phyloP scores from a whole-genome alignment of 345 rosid genomes.

The Eucalyptus cladocalyx region DNA sequence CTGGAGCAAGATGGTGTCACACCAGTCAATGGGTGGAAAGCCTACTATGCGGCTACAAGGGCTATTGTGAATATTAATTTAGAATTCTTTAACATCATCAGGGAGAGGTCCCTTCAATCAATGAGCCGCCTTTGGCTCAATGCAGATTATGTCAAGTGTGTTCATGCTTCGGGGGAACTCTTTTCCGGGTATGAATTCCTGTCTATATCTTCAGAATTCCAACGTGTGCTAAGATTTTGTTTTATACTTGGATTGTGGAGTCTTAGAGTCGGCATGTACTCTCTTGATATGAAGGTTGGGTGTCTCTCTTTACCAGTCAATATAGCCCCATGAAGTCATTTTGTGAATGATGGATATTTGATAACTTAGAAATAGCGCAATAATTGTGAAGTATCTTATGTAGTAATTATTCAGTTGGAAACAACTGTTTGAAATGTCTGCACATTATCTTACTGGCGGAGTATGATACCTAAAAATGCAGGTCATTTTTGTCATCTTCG shows the following conservation, averaged over 20 bases:
- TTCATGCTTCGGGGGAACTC: conserved; percentile 71
- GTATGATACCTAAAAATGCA: not conserved
- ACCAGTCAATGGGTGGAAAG: conserved; percentile 94
- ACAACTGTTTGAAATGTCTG: not conserved
- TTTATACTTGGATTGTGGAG: not conserved
- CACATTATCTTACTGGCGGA: not conserved
- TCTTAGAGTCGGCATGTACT: not conserved
- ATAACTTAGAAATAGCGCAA: not conserved
- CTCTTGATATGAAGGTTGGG: not conserved
- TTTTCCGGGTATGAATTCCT: conserved; percentile 73
- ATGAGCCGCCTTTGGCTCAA: conserved; percentile 84
- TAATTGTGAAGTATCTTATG: not conserved
- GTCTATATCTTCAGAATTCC: not conserved
- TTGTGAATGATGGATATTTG: not conserved
- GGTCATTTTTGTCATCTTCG: not conserved
- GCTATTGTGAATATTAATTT: conserved; percentile 74
- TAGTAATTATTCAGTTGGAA: not conserved
- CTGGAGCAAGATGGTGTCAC: conserved; percentile 74
- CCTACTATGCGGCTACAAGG: conserved; percentile 93
- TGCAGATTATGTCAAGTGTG: conserved; percentile 90
- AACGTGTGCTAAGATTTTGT: not conserved
- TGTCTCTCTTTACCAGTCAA: not conserved
- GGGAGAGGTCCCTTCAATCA: conserved; percentile 58
- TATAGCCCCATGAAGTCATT: not conserved
- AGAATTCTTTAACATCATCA: conserved; percentile 72